A percentile compares a stretch with the other conserved stretches of the same genome.
phyloP scores from a whole-genome alignment of 1,139 yeast genomes.

The Taphrina communis region DNA sequence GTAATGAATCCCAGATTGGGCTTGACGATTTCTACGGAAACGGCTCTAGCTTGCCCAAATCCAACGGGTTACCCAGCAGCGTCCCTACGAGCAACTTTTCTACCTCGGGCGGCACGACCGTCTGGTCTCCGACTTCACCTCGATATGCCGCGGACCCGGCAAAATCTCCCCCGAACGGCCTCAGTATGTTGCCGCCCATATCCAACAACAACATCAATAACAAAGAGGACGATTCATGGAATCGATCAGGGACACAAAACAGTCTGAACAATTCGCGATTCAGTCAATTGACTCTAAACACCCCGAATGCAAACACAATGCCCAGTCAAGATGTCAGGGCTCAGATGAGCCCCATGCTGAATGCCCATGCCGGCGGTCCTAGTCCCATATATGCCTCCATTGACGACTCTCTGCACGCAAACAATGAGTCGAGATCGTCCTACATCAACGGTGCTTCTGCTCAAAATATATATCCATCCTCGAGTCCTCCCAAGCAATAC shows the following conservation, averaged over 20 bases:
- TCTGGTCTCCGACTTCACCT: conserved; percentile 38
- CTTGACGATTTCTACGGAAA: conserved; percentile 29
- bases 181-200: conserved; percentile 36
- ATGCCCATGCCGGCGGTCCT: neutral
- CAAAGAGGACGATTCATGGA: conserved; percentile 34
- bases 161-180: conserved; percentile 36
- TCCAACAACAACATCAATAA: conserved; percentile 4
- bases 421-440: conserved; percentile 2
- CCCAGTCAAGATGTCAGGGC: conserved; percentile 25
- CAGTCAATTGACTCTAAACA: conserved; percentile 11
- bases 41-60: conserved; percentile 23
- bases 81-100: conserved; percentile 34
- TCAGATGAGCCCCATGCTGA: conserved; percentile 12
- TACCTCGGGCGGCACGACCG: conserved; percentile 34
- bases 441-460: neutral
- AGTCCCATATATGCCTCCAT: conserved; percentile 24
- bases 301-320: neutral
- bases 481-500: conserved; percentile 31
- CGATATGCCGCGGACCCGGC: conserved; percentile 24
- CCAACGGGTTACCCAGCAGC: conserved; percentile 18
- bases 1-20: conserved; percentile 29
- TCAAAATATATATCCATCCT: conserved; percentile 1
- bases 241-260: conserved; percentile 21
- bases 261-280: conserved; percentile 7
- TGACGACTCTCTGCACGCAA: conserved; percentile 22